Conservation (phyloP, 2,329 filamentous ascomycete species). For the Ramularia collo-cygni region DNA sequence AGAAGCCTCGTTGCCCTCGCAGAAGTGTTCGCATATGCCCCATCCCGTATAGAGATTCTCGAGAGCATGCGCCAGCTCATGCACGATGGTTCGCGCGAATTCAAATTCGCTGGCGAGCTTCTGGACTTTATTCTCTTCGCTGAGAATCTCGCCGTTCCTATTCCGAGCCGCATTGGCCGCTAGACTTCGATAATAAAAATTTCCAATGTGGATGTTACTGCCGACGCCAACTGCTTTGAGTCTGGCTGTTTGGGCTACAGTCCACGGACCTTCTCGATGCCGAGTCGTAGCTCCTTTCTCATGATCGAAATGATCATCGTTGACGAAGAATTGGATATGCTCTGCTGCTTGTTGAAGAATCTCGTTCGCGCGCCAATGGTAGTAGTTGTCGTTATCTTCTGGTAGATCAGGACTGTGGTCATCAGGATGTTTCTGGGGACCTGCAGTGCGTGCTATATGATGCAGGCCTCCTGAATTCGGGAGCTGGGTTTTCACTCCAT, state of each 20-base stretch:
- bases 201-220: background rate
- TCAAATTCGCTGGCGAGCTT: background rate
- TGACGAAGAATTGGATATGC: background rate
- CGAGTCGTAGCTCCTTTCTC: background rate
- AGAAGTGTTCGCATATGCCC: background rate
- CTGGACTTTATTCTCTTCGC: too few species aligned
- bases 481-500: background rate
- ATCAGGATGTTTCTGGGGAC: background rate
- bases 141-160: background rate
- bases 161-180: background rate
- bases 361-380: conserved; percentile 2
- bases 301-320: background rate
- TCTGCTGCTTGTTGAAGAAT: conserved; percentile 1
- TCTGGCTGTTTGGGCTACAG: background rate
- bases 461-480: background rate
- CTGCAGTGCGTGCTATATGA: background rate
- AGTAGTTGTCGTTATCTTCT: background rate
- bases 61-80: conserved; percentile 3
- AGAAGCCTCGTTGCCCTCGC: background rate
- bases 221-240: background rate
- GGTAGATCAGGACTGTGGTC: background rate
- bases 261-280: background rate
- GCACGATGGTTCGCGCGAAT: background rate
- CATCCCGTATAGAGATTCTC: conserved; percentile 1
- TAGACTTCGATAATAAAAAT: background rate